Evolutionary conservation across 495 filamentous ascomycete species (phyloP), one percentile per base, ranked within the genome.

Genomic region (Podospora pseudopauciseta): DNA sequence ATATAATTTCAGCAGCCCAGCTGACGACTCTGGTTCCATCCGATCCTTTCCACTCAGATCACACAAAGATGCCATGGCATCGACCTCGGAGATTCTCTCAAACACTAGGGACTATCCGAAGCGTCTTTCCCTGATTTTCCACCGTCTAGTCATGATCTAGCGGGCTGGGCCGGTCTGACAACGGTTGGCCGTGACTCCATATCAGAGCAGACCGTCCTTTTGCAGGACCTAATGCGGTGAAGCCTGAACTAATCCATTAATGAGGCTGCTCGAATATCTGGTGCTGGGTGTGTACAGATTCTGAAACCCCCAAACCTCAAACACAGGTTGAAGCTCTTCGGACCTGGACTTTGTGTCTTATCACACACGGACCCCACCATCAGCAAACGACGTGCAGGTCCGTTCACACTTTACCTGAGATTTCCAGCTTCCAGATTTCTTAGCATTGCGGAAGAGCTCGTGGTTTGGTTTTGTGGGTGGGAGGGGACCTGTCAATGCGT

Each of bases 281-380:
- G 39, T 49, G 39, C 39, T 54, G 63, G 34, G 59, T 5, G 30
- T 27, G 34, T 60, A 26, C n/a, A 49, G 57, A 49, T 39, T 67
- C 60, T 67, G 69, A 71, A 68, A 71, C 69, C 69, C 69, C 69
- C 69, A 71, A 71, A 53, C 13, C 63, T 65, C 57, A 67, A 58
- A 67, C 30, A 28, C 64, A 18, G 39, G 39, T 18, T 49, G 9
- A 49, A 49, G 39, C 39, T 49, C 39, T 49, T 49, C 2, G 39
- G 39, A 49, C 39, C 39, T 16, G 39, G 39, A 49, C 39, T 26
- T 54, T 65, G 20, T 39, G 55, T 55, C 19, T 28, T 53, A 16
- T n/a, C 20, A 44, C 32, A 57, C 26, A 44, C 13, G 20, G 28
- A 70, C 68, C 70, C 70, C 73, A 71, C 73, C 73, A 69, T n/a